Evolutionary conservation across 2,329 filamentous ascomycete genomes (phyloP).

Genomic region (Ascochyta clinopodiicola): DNA sequence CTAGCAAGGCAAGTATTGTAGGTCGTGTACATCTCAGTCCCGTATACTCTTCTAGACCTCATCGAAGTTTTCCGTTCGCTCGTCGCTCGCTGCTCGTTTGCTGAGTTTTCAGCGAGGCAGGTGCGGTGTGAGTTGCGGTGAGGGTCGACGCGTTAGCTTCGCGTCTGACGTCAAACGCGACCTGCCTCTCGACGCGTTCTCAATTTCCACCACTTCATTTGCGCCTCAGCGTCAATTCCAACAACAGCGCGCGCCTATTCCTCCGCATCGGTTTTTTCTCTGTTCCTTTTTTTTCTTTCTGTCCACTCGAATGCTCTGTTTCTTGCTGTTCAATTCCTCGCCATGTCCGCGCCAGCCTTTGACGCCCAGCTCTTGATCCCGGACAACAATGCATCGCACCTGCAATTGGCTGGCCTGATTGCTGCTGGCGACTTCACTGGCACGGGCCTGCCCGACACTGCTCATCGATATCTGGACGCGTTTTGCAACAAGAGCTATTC

Average conservation of each 20-base stretch:
- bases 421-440: constrained; percentile 17
- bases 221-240: constrained; percentile 15
- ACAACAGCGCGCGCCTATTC: constrained; percentile 11
- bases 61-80: neutral
- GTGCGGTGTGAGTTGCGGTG: constrained; percentile 16
- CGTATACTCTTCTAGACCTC: neutral
- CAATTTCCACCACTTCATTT: constrained; percentile 14
- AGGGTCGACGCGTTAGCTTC: constrained; percentile 18
- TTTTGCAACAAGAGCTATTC: constrained; percentile 34
- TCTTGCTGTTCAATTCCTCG: neutral
- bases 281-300: constrained; percentile 2
- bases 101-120: constrained; percentile 1
- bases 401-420: constrained; percentile 26
- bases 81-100: neutral
- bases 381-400: constrained; percentile 29
- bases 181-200: constrained; percentile 14
- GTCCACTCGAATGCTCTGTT: constrained; percentile 11
- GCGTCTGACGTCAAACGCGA: constrained; percentile 28
- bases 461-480: constrained; percentile 33
- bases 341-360: constrained; percentile 26
- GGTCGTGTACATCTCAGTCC: neutral
- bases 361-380: constrained; percentile 29
- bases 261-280: constrained; percentile 1
- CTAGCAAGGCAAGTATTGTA: neutral
- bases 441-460: constrained; percentile 17